phyloP scores from a whole-genome alignment of 2,329 filamentous ascomycete genomes.

The Apiospora pterosperma region DNA sequence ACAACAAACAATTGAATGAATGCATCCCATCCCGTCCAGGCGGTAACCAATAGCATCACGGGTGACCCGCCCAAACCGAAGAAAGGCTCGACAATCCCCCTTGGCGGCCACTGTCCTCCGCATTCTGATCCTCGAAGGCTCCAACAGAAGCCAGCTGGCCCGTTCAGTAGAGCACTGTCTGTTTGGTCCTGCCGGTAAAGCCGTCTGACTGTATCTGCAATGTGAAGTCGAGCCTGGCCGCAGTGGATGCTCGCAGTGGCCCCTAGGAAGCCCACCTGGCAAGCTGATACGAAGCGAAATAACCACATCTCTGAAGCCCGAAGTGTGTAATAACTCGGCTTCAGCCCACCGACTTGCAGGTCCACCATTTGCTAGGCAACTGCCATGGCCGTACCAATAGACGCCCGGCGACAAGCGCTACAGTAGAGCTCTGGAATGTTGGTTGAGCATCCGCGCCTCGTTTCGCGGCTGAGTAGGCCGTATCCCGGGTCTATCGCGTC shows the following conservation, averaged over 20 bases:
- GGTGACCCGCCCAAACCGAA: neutral
- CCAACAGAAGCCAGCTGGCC: neutral
- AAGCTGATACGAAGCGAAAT: neutral
- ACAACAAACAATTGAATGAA: too few relatives aligned
- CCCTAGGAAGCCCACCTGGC: neutral
- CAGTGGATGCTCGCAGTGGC: neutral
- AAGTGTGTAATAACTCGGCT: neutral
- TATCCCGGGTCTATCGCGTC: constrained; percentile 1
- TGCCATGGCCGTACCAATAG: neutral
- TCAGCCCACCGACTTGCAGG: neutral
- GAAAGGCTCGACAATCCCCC: neutral
- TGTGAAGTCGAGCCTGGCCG: neutral
- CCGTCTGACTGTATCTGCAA: neutral
- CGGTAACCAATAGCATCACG: neutral
- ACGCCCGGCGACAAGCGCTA: neutral
- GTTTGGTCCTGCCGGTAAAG: neutral
- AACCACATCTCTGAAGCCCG: neutral
- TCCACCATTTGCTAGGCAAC: neutral
- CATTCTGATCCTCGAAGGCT: neutral
- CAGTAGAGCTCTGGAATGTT: neutral
- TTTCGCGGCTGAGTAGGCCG: neutral
- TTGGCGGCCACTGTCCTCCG: too few relatives aligned
- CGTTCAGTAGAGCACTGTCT: neutral
- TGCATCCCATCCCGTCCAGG: neutral
- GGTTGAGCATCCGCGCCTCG: neutral